These are phyloP conservation scores for Pseudogymnoascus sp. DNA, from an alignment of 2,329 filamentous ascomycete genomes.

Conservation along the genomic window DNA sequence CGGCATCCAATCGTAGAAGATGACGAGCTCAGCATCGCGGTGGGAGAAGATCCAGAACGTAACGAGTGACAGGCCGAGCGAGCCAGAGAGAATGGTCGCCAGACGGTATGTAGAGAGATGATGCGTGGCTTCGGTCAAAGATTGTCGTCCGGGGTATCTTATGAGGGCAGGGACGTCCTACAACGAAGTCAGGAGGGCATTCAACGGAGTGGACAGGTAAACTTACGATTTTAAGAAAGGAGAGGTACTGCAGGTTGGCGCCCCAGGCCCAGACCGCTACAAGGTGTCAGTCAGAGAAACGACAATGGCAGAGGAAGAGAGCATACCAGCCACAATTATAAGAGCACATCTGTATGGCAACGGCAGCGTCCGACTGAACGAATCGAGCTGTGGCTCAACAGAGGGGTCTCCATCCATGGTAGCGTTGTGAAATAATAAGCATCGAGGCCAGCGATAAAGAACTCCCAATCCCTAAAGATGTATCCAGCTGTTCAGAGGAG, in stretches of 20 bases:
- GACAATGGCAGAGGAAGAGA: neutral
- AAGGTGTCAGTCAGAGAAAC: conserved; percentile 13
- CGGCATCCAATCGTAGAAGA: conserved; percentile 76
- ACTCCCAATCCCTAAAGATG: neutral
- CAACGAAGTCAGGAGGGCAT: conserved; percentile 8
- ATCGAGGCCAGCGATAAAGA: conserved; percentile 1
- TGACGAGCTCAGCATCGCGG: conserved; percentile 59
- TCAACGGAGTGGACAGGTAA: conserved; percentile 7
- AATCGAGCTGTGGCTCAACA: conserved; percentile 66
- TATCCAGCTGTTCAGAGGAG: neutral
- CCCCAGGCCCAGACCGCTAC: conserved; percentile 93
- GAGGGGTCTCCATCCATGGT: conserved; percentile 67
- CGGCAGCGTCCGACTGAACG: conserved; percentile 79
- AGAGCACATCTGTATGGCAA: conserved; percentile 84
- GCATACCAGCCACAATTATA: conserved; percentile 72
- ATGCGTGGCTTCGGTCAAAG: conserved; percentile 62
- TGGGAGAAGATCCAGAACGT: conserved; percentile 79
- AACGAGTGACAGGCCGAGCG: conserved; percentile 63
- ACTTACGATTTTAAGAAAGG: conserved; percentile 63
- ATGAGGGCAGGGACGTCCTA: conserved; percentile 78
- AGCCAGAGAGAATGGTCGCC: conserved; percentile 64
- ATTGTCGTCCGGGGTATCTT: conserved; percentile 70
- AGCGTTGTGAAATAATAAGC: conserved; percentile 5
- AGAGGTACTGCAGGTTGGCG: conserved; percentile 80
- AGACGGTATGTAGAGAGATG: conserved; percentile 81